phyloP scores from a whole-genome alignment of 805 yeast species.

The Pachysolen tannophilus region DNA sequence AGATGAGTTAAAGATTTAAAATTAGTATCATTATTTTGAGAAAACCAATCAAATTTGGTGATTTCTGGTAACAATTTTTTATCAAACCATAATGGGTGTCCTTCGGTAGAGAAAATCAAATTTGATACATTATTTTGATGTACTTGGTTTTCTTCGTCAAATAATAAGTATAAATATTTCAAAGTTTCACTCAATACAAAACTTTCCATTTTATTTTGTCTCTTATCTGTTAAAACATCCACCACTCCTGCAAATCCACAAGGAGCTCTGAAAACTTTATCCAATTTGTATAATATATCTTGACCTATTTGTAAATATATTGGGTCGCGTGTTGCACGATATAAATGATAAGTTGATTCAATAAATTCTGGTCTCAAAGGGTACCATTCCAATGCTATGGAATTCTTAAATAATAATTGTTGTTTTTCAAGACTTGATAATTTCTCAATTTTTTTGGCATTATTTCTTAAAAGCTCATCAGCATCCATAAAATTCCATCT shows the following conservation, averaged over 20 bases:
- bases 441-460: slow-evolving; percentile 9
- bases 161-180: slow-evolving; percentile 72
- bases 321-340: slow-evolving; percentile 81
- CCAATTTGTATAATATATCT: slow-evolving; percentile 47
- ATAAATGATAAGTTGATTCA: slow-evolving; percentile 80
- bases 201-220: slow-evolving; percentile 83
- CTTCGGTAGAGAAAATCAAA: slow-evolving; percentile 73
- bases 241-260: slow-evolving; percentile 83
- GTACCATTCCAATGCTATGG: slow-evolving; percentile 74
- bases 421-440: slow-evolving; percentile 16
- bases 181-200: slow-evolving; percentile 84
- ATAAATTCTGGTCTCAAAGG: slow-evolving; percentile 89
- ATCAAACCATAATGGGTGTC: slow-evolving; percentile 80
- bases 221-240: slow-evolving; percentile 52
- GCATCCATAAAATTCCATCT: slow-evolving; percentile 53
- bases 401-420: slow-evolving; percentile 20
- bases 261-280: slow-evolving; percentile 39
- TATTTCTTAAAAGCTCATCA: slow-evolving; percentile 5
- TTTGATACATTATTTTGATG: slow-evolving; percentile 26
- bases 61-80: slow-evolving; percentile 16
- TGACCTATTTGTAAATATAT: slow-evolving; percentile 72
- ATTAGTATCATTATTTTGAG: too few species aligned
- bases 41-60: slow-evolving; percentile 8
- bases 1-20: too few species aligned
- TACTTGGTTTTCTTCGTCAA: slow-evolving; percentile 59